These are phyloP conservation scores for Aristolochia californica DNA, from an alignment of 164 flowering plant genomes.

Conservation along the genomic window DNA sequence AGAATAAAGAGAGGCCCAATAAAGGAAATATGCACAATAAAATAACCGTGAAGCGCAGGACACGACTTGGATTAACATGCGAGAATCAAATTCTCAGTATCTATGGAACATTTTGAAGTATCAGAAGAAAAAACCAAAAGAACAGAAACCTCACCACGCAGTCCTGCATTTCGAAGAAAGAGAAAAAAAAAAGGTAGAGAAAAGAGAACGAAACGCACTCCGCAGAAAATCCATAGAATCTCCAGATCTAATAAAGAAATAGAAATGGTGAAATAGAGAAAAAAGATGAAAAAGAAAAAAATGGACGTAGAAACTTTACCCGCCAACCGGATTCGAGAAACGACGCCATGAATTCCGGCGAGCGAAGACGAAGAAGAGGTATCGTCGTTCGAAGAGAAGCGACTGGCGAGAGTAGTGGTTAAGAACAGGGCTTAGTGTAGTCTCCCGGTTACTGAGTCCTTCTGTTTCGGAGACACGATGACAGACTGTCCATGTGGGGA, in stretches of 20 bases:
- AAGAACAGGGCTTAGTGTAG: background rate
- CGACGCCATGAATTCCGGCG: slow-evolving; percentile 23
- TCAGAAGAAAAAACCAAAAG: too few relatives aligned
- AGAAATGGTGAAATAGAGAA: background rate
- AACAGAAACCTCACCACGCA: too few relatives aligned
- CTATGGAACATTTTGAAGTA: too few relatives aligned
- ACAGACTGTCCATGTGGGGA: slow-evolving; percentile 14
- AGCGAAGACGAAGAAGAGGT: slow-evolving; percentile 4
- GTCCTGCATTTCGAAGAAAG: too few relatives aligned
- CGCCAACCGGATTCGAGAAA: slow-evolving; percentile 33
- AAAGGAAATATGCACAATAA: too few relatives aligned
- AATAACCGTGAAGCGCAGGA: too few relatives aligned
- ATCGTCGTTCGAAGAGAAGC: background rate
- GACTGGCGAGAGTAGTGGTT: background rate
- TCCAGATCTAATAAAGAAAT: background rate
- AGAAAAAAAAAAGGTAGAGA: background rate
- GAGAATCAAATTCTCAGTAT: too few relatives aligned
- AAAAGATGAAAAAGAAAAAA: background rate
- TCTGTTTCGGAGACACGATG: background rate
- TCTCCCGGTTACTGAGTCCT: too few relatives aligned
- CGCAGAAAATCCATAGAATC: too few relatives aligned
- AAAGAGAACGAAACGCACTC: background rate
- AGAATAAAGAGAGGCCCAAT: too few relatives aligned
- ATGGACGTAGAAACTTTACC: slow-evolving; percentile 12
- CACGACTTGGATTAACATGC: too few relatives aligned